Conservation (phyloP, 2,329 filamentous ascomycete species). For the Teratosphaeria gauchensis region DNA sequence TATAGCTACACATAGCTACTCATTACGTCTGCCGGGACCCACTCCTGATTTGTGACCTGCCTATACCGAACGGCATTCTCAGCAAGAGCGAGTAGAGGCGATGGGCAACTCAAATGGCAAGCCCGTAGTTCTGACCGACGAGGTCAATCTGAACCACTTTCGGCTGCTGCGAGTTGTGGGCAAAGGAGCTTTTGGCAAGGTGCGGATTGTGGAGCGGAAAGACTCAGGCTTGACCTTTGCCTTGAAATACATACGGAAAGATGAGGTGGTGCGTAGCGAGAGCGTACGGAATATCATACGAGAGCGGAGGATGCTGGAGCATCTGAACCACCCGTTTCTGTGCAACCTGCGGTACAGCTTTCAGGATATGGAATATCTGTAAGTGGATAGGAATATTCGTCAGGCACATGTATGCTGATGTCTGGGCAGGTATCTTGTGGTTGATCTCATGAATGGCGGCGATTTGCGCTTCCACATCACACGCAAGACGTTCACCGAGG, state of each 20-base stretch:
- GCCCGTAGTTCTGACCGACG: slow-evolving; percentile 81
- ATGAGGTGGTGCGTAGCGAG: slow-evolving; percentile 97
- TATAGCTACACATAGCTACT: background rate
- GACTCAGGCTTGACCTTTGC: slow-evolving; percentile 91
- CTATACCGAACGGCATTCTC: background rate
- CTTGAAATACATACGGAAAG: slow-evolving; percentile 95
- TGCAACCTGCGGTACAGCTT: slow-evolving; percentile 99
- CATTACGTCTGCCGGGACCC: background rate
- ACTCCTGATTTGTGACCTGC: background rate
- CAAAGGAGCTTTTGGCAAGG: slow-evolving; percentile 96
- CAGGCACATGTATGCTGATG: slow-evolving; percentile 5
- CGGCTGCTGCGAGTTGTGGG: slow-evolving; percentile 89
- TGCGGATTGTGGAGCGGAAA: slow-evolving; percentile 95
- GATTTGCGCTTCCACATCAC: slow-evolving; percentile 97
- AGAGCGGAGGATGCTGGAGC: slow-evolving; percentile 94
- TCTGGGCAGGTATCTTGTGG: slow-evolving; percentile 65
- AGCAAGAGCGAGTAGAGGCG: slow-evolving; percentile 6
- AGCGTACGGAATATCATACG: slow-evolving; percentile 97
- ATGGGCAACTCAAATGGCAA: slow-evolving; percentile 98
- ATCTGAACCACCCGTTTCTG: slow-evolving; percentile 94
- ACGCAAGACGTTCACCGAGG: slow-evolving; percentile 94
- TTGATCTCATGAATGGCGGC: slow-evolving; percentile 96
- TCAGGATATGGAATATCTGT: slow-evolving; percentile 98
- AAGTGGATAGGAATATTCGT: slow-evolving; percentile 29
- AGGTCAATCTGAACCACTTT: slow-evolving; percentile 98